Evolutionary conservation across 345 rosid species (phyloP).

Genomic region (Acer yangbiense): DNA sequence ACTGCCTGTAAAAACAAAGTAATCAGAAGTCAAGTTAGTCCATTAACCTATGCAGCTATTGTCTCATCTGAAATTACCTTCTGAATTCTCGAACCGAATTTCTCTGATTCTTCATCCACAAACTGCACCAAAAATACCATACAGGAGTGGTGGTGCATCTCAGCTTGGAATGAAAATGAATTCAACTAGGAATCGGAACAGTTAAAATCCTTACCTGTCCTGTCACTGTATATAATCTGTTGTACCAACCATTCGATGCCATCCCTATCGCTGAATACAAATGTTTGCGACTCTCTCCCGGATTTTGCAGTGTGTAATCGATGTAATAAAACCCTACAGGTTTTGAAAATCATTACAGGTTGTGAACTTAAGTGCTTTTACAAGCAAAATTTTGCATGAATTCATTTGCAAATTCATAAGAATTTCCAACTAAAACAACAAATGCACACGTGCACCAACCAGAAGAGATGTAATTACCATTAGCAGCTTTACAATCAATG

Average conservation of each 20-base stretch:
- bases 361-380: background rate
- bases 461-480: constrained; percentile 34
- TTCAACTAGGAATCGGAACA: constrained; percentile 3
- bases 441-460: background rate
- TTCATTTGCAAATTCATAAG: background rate
- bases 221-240: constrained; percentile 86
- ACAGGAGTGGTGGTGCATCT: background rate
- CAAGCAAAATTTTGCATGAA: background rate
- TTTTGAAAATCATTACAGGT: background rate
- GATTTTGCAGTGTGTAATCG: constrained; percentile 84
- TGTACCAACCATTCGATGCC: constrained; percentile 90
- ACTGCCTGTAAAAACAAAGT: constrained; percentile 54
- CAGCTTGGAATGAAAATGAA: background rate
- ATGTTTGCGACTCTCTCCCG: constrained; percentile 74
- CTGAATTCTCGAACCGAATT: constrained; percentile 58
- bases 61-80: constrained; percentile 46
- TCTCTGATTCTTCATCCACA: constrained; percentile 63
- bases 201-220: constrained; percentile 56
- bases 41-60: background rate
- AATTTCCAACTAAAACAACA: background rate
- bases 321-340: constrained; percentile 81
- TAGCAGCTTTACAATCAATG: constrained; percentile 58
- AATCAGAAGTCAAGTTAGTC: background rate
- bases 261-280: constrained; percentile 81
- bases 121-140: constrained; percentile 42